Base-by-base conservation (phyloP, 495 filamentous ascomycete species). In the Pseudevernia furfuracea region DNA sequence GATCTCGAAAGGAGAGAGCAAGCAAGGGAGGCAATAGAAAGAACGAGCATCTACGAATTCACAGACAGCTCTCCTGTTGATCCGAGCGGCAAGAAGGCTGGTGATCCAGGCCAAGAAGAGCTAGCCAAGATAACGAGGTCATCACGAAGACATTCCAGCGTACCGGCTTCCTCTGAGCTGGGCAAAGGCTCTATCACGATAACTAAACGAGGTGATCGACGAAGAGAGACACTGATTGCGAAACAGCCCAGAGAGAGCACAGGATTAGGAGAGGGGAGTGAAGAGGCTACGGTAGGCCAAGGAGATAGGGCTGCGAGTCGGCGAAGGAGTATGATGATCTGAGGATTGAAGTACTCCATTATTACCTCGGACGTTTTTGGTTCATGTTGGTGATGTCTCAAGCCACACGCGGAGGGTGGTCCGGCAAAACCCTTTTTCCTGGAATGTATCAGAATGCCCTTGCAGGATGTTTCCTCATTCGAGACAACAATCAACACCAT, bases 281-380 rank as follows among this genome's bases (percentile, higher is more conserved):
- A 49, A 32, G 58, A 68, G n/a, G 64, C 37, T 2, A 39, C 34
- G 11, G 39, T 17, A 44, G 52, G 61, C 34, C 60, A 62, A 59
- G 68, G 53, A 30, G 71, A 71, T 30, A 62, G 79, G 36, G 71
- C 75, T 36, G 74, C 75, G 32, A 73, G 76, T 41, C 70, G 81
- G 58, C 74, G 81, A 64, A 78, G 73, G 68, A 83, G 81, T 63
- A 83, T 81, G 80, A 79, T 83, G 77, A 67, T 83, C 56, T 82
- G 64, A 66, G 15, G 38, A 46, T 23, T 30, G 15, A 36, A 19
- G 34, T n/a, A n/a, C n/a, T n/a, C n/a, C n/a, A n/a, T n/a, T n/a
- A n/a, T n/a, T n/a, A n/a, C n/a, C n/a, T n/a, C n/a, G n/a, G n/a
- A n/a, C n/a, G n/a, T n/a, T n/a, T n/a, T n/a, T n/a, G n/a, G n/a